A percentile compares a stretch with the other conserved stretches of the same genome.
Conservation (phyloP, 345 rosid species). For the Corchorus olitorius region DNA sequence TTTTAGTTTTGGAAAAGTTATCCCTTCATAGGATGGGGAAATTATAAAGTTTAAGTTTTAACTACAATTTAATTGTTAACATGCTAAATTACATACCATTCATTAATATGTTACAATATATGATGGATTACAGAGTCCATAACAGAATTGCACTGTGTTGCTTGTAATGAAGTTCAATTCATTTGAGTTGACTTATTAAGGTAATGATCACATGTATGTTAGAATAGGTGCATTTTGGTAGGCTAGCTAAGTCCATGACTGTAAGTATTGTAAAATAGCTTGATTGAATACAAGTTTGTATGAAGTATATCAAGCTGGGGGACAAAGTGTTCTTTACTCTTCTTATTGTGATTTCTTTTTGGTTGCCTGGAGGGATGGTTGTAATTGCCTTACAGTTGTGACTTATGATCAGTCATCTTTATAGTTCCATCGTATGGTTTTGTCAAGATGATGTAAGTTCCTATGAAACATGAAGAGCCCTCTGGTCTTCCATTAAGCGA, state of each 20-base stretch:
- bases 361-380: neutral
- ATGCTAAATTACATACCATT: neutral
- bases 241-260: neutral
- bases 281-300: neutral
- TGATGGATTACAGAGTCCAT: neutral
- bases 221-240: neutral
- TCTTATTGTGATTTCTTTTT: neutral
- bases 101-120: neutral
- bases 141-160: neutral
- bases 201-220: neutral
- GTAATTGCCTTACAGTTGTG: neutral
- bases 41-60: neutral
- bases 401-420: slow-evolving; percentile 8
- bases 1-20: neutral
- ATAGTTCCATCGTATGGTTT: slow-evolving; percentile 8
- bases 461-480: neutral
- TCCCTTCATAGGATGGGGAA: neutral
- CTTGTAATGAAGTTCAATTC: neutral
- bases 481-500: neutral
- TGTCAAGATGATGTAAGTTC: neutral
- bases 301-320: neutral
- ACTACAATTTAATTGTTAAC: neutral
- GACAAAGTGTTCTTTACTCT: neutral
- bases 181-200: neutral
- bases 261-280: neutral